Base-by-base conservation (phyloP, 2,329 filamentous ascomycete genomes). In the Lachnellula subtilissima region DNA sequence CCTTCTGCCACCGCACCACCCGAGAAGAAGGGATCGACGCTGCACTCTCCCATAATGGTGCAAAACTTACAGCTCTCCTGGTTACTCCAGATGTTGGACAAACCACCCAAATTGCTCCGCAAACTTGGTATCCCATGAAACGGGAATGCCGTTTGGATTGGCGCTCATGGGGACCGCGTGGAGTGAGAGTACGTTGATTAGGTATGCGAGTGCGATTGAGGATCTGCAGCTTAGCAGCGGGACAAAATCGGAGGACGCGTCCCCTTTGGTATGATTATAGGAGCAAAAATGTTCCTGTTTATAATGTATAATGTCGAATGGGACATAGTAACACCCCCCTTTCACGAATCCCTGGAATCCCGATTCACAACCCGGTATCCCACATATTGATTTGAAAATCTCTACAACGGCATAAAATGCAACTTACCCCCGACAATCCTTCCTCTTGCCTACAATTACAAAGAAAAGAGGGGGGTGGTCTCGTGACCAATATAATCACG, bases 41-140 rank as follows among this genome's bases (percentile, higher is more conserved):
- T 11, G 88, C 87, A 2, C 75, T 91, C 6, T 70, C 65, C 6
- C 69, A 77, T 61, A 73, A 71, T 23, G 72, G 68, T 3, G 63
- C 57, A 7, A 57, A 71, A 19, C 73, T 91, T 1, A 78, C 83
- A 54, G 87, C 80, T 1, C 74, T 91, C 2, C 75, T 92, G 1
- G 84, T 89, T 0, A 87, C 87, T 5, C 77, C 86, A 0, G 83
- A 87, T 65, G 84, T 87, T 3, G 87, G 79, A 0, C 85, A 88
- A 68, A 81, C 81, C 4, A 83, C 83, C 59, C 83, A 89, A 70
- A 81, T 89, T 57, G 84, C 86, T 0, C 88, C 88, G 0, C 86
- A 91, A 71, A 88, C 88, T 5, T 87, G 87, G 0, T 91, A 91
- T 66, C 88, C 87, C 0, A 78, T 88, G 71, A 68, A 12, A 79